Percentiles rank a stretch among this genome's conserved stretches.
Evolutionary conservation across 441 rosid species (phyloP).

Genomic region (Gossypium gossypioides): DNA sequence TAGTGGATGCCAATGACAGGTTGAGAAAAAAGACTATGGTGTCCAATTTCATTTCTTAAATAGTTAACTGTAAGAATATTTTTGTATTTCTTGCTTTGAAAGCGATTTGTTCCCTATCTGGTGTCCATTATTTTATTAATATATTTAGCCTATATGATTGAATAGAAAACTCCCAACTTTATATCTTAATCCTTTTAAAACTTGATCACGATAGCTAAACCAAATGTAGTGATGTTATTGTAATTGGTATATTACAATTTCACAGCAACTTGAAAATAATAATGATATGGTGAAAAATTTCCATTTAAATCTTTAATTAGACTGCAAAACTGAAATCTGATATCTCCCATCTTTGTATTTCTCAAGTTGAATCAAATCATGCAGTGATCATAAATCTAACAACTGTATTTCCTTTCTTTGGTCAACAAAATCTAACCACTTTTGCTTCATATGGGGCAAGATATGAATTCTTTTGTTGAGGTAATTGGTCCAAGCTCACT

Average conservation of each 20-base stretch:
- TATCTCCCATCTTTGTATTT: neutral
- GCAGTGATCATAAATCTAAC: neutral
- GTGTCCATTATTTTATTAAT: neutral
- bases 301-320: too few relatives aligned
- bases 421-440: constrained; percentile 4
- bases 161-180: neutral
- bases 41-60: constrained; percentile 15
- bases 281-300: too few relatives aligned
- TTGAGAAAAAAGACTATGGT: constrained; percentile 10
- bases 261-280: too few relatives aligned
- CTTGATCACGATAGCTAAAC: neutral
- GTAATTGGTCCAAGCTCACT: constrained; percentile 14
- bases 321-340: too few relatives aligned
- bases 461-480: neutral
- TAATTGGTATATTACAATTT: neutral
- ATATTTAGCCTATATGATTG: constrained; percentile 5
- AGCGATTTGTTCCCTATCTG: constrained; percentile 16
- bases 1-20: constrained; percentile 15
- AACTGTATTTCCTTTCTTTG: neutral
- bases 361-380: neutral
- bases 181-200: neutral
- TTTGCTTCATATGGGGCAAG: neutral
- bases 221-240: neutral
- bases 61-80: neutral
- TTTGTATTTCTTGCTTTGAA: constrained; percentile 7